A percentile compares a stretch with the other conserved stretches of the same genome.
phyloP scores from a whole-genome alignment of 1,284 basidiomycete genomes.

The Xanthoconium separans region DNA sequence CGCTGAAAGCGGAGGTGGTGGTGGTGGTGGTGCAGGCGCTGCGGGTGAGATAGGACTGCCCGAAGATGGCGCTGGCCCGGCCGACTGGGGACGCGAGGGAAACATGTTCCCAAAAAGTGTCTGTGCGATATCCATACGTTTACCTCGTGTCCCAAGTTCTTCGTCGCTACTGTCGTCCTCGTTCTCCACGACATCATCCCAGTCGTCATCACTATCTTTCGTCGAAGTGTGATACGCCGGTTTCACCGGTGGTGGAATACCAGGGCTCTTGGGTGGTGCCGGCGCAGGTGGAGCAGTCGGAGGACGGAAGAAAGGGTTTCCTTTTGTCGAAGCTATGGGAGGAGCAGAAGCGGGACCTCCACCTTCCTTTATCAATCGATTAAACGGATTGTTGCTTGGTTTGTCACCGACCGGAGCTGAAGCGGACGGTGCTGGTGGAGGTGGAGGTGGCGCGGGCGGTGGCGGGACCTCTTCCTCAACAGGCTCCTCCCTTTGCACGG shows the following conservation, averaged over 20 bases:
- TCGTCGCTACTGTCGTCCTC: conserved; percentile 80
- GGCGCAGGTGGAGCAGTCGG: conserved; percentile 39
- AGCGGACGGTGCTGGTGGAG: conserved; percentile 35
- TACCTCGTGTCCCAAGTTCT: conserved; percentile 61
- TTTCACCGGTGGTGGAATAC: conserved; percentile 48
- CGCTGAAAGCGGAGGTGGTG: conserved; percentile 39
- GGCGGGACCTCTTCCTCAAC: conserved; percentile 21
- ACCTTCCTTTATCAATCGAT: conserved; percentile 55
- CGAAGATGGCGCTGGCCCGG: conserved; percentile 24
- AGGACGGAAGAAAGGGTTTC: conserved; percentile 59
- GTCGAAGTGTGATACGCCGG: conserved; percentile 63
- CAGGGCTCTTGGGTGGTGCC: conserved; percentile 40
- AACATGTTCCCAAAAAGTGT: conserved; percentile 75
- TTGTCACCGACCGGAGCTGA: conserved; percentile 35
- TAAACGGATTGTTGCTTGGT: conserved; percentile 67
- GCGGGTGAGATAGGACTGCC: conserved; percentile 7
- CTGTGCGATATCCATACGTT: conserved; percentile 72
- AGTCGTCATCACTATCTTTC: conserved; percentile 68
- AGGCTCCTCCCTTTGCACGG: conserved; percentile 31
- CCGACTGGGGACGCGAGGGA: conserved; percentile 46
- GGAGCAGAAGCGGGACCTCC: conserved; percentile 24
- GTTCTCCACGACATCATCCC: conserved; percentile 82
- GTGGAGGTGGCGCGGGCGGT: conserved; percentile 34
- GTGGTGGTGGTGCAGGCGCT: conserved; percentile 32
- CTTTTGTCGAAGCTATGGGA: conserved; percentile 34